Base-by-base conservation (phyloP, 108 stramenopile species). In the Nitzschia sp. region DNA sequence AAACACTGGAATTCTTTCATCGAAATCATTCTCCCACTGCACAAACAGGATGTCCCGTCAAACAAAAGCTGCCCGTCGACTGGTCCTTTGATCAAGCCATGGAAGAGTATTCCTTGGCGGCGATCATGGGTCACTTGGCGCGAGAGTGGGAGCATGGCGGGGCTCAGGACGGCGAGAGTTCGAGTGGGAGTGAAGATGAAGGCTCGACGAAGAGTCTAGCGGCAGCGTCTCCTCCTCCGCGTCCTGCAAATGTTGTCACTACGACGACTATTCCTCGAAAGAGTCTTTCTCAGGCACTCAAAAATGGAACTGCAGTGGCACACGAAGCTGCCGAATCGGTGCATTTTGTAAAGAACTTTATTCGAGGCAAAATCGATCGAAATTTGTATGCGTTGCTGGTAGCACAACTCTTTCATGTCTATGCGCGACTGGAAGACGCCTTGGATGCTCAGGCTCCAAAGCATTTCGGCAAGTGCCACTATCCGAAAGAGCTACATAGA, bases 261-360 rank as follows among this genome's bases (percentile, higher is more conserved):
- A 24, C 55, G 1, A 47, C 29, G 6, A 21, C 46, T 58, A 21
- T 15, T 25, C n/a, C 17, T 28, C 6, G 55, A 23, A 23, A 48
- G 23, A 55, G 24, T 30, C 49, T 81, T 45, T 89, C 93, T 11
- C 72, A 83, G 53, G 82, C 84, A 6, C 69, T 96, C n/a, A 92
- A 94, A 66, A 75, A 64, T 6, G 95, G 95, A 24, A 96, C 95
- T 1, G 82, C 84, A 25, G 77, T 66, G 18, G 82, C 93, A 5
- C 95, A 96, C 68, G 56, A 83, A 55, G 92, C 90, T 25, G 95
- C 95, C 17, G 95, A 96, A 77, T 77, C 84, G 54, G 95, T 96
- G 0, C 87, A 89, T 63, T 96, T 96, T 71, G 95, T 96, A 58
- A 76, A 83, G 59, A 86, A 93, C 48, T 94, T 96, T 67, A 81